Percentiles rank a stretch among this genome's conserved stretches.
These are phyloP conservation scores for Helotiales sp. DNA, from an alignment of 2,329 filamentous ascomycete genomes.

Conservation along the genomic window DNA sequence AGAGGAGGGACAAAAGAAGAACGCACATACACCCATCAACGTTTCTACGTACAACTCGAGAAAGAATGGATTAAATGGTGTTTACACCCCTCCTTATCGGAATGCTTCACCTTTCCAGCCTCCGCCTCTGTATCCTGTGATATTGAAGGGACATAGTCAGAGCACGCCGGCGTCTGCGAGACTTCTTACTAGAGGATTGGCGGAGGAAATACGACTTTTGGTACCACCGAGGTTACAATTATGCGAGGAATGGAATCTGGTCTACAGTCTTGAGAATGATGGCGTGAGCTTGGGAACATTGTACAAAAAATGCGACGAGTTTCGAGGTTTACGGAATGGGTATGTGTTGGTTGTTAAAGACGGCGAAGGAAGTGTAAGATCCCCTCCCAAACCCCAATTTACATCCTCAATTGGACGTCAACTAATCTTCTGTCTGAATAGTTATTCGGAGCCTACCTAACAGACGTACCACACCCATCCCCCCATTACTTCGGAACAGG, in stretches of 20 bases:
- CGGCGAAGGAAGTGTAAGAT: slow-evolving; percentile 66
- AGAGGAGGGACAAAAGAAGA: slow-evolving; percentile 19
- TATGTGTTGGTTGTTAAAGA: slow-evolving; percentile 90
- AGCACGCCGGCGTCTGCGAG: slow-evolving; percentile 60
- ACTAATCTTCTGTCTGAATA: slow-evolving; percentile 32
- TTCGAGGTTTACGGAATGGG: slow-evolving; percentile 70
- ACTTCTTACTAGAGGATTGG: slow-evolving; percentile 71
- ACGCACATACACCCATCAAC: slow-evolving; percentile 21
- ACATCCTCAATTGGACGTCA: not conserved
- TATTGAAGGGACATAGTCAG: slow-evolving; percentile 64
- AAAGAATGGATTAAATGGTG: slow-evolving; percentile 25
- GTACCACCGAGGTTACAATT: slow-evolving; percentile 85
- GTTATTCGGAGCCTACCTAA: slow-evolving; percentile 92
- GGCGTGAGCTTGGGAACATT: slow-evolving; percentile 85
- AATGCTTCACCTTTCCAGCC: slow-evolving; percentile 80
- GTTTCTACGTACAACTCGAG: slow-evolving; percentile 15
- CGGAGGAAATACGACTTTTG: slow-evolving; percentile 90
- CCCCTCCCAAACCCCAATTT: slow-evolving; percentile 26
- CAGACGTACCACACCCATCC: slow-evolving; percentile 78
- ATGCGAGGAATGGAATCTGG: slow-evolving; percentile 79
- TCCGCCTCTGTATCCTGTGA: slow-evolving; percentile 81
- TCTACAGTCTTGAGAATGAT: slow-evolving; percentile 90
- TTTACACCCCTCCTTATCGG: slow-evolving; percentile 43
- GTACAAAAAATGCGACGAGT: slow-evolving; percentile 74
- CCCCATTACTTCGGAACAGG: slow-evolving; percentile 92